Percentiles rank a stretch among this genome's conserved stretches.
These are phyloP conservation scores for Microthyrium microscopicum DNA, from an alignment of 2,329 filamentous ascomycete species.

Conservation along the genomic window DNA sequence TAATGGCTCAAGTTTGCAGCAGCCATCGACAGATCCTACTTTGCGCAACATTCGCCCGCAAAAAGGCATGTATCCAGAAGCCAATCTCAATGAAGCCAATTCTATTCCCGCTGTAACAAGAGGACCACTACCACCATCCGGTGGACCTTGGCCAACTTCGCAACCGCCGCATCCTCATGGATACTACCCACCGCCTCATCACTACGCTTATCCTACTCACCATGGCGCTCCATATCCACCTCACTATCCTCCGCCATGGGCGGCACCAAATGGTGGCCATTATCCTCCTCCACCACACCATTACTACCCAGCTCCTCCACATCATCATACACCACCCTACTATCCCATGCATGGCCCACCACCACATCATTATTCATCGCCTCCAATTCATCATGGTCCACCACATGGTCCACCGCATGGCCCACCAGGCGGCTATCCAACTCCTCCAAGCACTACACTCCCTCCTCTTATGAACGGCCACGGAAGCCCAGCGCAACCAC, in stretches of 20 bases:
- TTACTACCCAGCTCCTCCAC: not conserved
- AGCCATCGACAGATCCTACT: conserved; percentile 64
- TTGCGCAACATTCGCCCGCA: conserved; percentile 70
- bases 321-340: too few species aligned
- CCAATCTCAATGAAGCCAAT: conserved; percentile 72
- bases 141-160: not conserved
- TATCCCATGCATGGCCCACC: too few species aligned
- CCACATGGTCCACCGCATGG: not conserved
- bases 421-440: not conserved
- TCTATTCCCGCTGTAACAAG: conserved; percentile 68
- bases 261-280: not conserved
- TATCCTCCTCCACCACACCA: conserved; percentile 3
- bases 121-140: conserved; percentile 38
- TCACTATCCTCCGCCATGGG: not conserved
- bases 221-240: too few species aligned
- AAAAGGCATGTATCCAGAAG: conserved; percentile 96
- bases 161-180: conserved; percentile 15
- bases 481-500: not conserved
- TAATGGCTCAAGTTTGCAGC: conserved; percentile 49
- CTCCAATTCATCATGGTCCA: not conserved
- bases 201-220: conserved; percentile 22
- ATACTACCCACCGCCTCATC: conserved; percentile 21
- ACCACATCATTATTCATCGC: not conserved
- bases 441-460: not conserved
- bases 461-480: too few species aligned